phyloP scores from a whole-genome alignment of 345 rosid genomes.

The Eucalyptus cloeziana region DNA sequence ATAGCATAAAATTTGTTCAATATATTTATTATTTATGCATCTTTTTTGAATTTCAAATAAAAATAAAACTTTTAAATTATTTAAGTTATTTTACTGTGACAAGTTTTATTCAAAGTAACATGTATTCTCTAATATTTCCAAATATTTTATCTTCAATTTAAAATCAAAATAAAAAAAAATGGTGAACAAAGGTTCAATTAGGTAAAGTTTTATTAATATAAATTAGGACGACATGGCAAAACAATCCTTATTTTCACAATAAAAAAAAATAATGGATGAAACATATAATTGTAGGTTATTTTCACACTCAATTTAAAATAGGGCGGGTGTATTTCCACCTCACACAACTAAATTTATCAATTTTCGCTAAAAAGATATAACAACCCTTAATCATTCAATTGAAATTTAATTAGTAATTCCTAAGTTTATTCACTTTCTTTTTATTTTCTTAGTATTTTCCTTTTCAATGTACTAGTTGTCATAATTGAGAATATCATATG shows the following conservation, averaged over 20 bases:
- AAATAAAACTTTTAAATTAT: neutral
- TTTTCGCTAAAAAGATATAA: neutral
- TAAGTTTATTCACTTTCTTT: neutral
- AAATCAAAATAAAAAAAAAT: neutral
- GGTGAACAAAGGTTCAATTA: neutral
- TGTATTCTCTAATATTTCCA: rapidly evolving
- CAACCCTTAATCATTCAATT: neutral
- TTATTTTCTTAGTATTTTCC: neutral
- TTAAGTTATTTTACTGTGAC: neutral
- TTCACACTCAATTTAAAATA: neutral
- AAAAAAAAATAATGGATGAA: neutral
- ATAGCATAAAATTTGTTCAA: neutral
- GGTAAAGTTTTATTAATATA: neutral
- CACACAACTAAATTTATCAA: neutral
- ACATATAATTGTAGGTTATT: neutral
- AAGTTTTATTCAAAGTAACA: rapidly evolving
- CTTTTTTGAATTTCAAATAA: neutral
- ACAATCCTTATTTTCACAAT: neutral
- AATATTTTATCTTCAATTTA: neutral
- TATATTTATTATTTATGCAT: neutral
- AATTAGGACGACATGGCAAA: neutral
- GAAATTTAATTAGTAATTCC: neutral
- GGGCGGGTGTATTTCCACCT: neutral
- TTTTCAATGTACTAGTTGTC: neutral
- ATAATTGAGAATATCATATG: neutral